Percentiles rank a stretch among this genome's conserved stretches.
Conservation (phyloP, 2,329 filamentous ascomycete genomes). For the Penicillium sp. region DNA sequence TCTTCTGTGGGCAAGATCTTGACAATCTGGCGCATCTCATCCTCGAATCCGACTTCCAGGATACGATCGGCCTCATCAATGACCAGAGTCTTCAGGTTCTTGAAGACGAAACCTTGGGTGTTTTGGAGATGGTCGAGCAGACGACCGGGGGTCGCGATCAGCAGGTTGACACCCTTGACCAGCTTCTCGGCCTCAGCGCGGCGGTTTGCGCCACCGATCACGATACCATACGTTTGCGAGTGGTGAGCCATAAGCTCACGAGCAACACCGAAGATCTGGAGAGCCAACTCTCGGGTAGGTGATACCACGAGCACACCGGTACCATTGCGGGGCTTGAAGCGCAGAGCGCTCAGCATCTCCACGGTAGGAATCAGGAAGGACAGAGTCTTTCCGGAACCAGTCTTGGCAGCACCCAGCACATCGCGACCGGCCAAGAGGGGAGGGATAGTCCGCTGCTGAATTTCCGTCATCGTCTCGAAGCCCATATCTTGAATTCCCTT, state of each 20-base stretch:
- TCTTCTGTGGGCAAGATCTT: constrained; percentile 85
- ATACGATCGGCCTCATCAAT: constrained; percentile 98
- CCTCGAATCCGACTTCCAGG: constrained; percentile 94
- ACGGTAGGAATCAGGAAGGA: constrained; percentile 91
- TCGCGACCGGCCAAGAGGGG: constrained; percentile 84
- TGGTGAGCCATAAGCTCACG: constrained; percentile 88
- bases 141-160: constrained; percentile 89
- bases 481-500: constrained; percentile 86
- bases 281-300: constrained; percentile 84
- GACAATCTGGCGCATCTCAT: constrained; percentile 95
- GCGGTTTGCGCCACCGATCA: constrained; percentile 90
- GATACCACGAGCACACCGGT: constrained; percentile 90
- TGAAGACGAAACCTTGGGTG: constrained; percentile 82
- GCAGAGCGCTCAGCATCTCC: constrained; percentile 82
- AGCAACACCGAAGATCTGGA: constrained; percentile 95
- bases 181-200: constrained; percentile 92
- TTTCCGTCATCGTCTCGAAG: constrained; percentile 92
- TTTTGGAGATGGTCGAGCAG: constrained; percentile 92
- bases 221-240: constrained; percentile 91
- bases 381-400: constrained; percentile 90
- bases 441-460: constrained; percentile 81
- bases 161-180: constrained; percentile 83
- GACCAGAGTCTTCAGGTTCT: constrained; percentile 84
- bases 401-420: constrained; percentile 92
- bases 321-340: constrained; percentile 90